phyloP scores from a whole-genome alignment of 1,139 yeast species.

The Taphrina sp. region DNA sequence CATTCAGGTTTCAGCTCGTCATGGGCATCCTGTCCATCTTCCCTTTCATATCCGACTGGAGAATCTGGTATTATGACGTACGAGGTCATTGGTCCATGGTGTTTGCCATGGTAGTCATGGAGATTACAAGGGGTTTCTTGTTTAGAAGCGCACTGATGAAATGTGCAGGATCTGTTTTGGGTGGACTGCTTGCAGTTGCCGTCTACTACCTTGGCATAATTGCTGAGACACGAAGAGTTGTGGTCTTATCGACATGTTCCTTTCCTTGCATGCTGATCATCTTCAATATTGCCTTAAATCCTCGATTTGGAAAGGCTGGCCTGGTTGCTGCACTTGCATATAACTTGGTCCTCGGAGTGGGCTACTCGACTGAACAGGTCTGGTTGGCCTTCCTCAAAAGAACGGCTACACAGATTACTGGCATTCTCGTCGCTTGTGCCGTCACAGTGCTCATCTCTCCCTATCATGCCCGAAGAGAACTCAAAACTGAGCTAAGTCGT shows the following conservation, averaged over 20 bases:
- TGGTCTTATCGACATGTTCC: neutral
- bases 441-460: conserved; percentile 5
- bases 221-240: neutral
- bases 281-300: conserved; percentile 12
- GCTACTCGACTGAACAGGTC: conserved; percentile 1
- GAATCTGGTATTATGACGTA: conserved; percentile 11
- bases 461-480: conserved; percentile 9
- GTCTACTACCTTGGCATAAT: neutral
- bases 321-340: conserved; percentile 19
- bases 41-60: conserved; percentile 11
- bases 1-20: conserved; percentile 10
- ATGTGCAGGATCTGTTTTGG: conserved; percentile 1
- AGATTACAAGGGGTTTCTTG: conserved; percentile 2
- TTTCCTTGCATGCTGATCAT: conserved; percentile 2
- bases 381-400: conserved; percentile 11
- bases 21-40: conserved; percentile 12
- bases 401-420: conserved; percentile 5
- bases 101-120: conserved; percentile 19
- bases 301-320: conserved; percentile 13
- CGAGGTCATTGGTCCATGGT: conserved; percentile 23
- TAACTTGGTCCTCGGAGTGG: conserved; percentile 5
- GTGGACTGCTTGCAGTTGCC: conserved; percentile 7
- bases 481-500: neutral
- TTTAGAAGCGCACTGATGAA: conserved; percentile 11
- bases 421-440: conserved; percentile 3